Evolutionary conservation across 345 rosid species (phyloP).

Genomic region (Angophora floribunda): DNA sequence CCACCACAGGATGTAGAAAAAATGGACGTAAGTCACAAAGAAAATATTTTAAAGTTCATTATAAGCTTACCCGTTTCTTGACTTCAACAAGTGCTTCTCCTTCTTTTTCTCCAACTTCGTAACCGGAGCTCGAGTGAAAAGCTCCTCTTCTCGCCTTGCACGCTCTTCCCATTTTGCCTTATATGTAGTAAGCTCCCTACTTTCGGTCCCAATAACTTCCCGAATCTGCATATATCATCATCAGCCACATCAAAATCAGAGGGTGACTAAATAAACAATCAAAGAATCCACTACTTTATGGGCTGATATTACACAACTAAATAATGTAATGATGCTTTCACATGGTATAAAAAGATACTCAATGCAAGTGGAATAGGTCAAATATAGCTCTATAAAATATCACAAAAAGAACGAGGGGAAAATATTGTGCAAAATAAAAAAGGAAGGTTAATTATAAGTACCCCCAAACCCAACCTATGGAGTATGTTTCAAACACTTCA

Average conservation of each 20-base stretch:
- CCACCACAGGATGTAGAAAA: background rate
- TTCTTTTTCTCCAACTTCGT: slow-evolving; percentile 61
- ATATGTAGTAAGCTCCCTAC: slow-evolving; percentile 52
- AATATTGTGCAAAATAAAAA: no score
- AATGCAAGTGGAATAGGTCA: background rate
- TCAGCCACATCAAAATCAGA: background rate
- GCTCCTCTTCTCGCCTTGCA: slow-evolving; percentile 66
- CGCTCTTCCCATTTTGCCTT: slow-evolving; percentile 54
- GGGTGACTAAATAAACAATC: background rate
- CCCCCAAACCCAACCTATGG: background rate
- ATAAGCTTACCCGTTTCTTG: slow-evolving; percentile 66
- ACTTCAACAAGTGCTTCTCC: slow-evolving; percentile 65
- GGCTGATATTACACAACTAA: background rate
- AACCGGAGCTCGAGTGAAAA: slow-evolving; percentile 62
- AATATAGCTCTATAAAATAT: background rate
- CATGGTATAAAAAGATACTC: background rate
- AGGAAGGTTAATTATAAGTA: no score
- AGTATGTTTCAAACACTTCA: background rate
- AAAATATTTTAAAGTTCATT: background rate
- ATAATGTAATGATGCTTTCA: background rate
- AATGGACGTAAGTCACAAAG: background rate
- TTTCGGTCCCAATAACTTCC: slow-evolving; percentile 59
- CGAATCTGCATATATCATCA: slow-evolving; percentile 27
- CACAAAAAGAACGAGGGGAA: background rate
- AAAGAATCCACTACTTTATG: background rate